Evolutionary conservation across 768 basidiomycete species (phyloP).

Genomic region (Lentinus tigrinus): DNA sequence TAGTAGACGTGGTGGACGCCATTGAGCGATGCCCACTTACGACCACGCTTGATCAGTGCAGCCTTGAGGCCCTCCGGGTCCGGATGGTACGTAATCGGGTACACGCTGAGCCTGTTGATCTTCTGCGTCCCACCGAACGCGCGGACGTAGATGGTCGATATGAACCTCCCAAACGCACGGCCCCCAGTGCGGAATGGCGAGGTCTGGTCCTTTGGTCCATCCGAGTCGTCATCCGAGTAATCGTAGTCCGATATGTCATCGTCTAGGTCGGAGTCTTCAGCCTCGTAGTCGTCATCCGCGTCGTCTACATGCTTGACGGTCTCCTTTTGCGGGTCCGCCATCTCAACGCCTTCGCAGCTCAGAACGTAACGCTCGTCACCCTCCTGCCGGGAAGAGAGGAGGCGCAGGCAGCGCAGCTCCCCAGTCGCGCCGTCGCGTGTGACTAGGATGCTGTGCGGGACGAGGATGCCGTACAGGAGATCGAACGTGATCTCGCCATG

Average conservation of each 20-base stretch:
- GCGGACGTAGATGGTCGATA: conserved; percentile 7
- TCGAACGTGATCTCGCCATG: conserved; percentile 60
- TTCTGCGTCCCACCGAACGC: conserved; percentile 48
- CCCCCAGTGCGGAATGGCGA: not conserved
- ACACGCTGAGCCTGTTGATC: conserved; percentile 50
- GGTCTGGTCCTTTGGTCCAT: conserved; percentile 4
- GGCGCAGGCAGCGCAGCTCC: conserved; percentile 52
- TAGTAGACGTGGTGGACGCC: conserved; percentile 59
- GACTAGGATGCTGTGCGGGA: conserved; percentile 51
- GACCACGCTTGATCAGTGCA: conserved; percentile 44
- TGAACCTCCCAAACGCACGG: not conserved
- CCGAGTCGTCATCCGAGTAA: conserved; percentile 50
- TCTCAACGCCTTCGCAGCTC: conserved; percentile 6
- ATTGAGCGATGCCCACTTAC: conserved; percentile 54
- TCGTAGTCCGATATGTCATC: conserved; percentile 13
- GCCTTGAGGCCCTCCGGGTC: conserved; percentile 39
- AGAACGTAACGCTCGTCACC: not conserved
- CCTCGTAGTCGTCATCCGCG: not conserved
- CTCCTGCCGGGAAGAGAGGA: conserved; percentile 38
- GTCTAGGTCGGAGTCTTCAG: not conserved
- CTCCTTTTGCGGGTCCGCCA: conserved; percentile 7
- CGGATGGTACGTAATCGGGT: conserved; percentile 51
- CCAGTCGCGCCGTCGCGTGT: conserved; percentile 53
- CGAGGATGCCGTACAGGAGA: conserved; percentile 52
- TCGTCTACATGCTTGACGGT: conserved; percentile 11